Percentiles rank a stretch among this genome's conserved stretches.
Evolutionary conservation across 2,329 filamentous ascomycete species (phyloP).

Genomic region (Neonectria neomacrospora): DNA sequence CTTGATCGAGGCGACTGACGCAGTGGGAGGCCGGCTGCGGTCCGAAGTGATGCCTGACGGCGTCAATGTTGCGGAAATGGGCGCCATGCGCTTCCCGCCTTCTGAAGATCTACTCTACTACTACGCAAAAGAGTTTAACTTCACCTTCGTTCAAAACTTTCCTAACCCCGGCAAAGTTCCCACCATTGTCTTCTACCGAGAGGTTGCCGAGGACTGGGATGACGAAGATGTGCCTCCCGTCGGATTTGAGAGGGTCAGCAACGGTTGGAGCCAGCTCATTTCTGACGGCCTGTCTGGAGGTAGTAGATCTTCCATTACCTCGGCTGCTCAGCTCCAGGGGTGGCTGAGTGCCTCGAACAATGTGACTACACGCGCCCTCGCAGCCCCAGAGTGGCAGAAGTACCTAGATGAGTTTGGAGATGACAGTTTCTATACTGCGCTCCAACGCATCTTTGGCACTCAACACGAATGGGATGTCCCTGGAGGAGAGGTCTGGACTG

Average conservation of each 20-base stretch:
- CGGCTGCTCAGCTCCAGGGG: not conserved
- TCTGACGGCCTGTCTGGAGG: not conserved
- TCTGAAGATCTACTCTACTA: not conserved
- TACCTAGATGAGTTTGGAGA: not conserved
- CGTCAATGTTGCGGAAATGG: not conserved
- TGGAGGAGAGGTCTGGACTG: not conserved
- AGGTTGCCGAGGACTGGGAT: not conserved
- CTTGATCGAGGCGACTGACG: not conserved
- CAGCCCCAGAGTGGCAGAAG: not conserved
- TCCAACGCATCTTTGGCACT: not conserved
- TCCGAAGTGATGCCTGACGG: not conserved
- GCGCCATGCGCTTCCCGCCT: not conserved
- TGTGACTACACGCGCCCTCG: not conserved
- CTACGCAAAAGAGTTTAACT: not conserved
- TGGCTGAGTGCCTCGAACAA: not conserved
- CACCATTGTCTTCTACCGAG: not conserved
- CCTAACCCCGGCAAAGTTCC: not conserved
- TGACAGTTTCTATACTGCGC: not conserved
- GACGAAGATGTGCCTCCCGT: not conserved
- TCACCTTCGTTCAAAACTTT: not conserved
- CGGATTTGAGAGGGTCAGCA: not conserved
- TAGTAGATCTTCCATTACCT: not conserved
- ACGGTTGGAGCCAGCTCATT: not conserved
- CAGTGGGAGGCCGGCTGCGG: not conserved
- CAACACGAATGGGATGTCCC: not conserved